A percentile compares a stretch with the other conserved stretches of the same genome.
These are phyloP conservation scores for Postia placenta DNA, from an alignment of 768 basidiomycete species.

Conservation along the genomic window DNA sequence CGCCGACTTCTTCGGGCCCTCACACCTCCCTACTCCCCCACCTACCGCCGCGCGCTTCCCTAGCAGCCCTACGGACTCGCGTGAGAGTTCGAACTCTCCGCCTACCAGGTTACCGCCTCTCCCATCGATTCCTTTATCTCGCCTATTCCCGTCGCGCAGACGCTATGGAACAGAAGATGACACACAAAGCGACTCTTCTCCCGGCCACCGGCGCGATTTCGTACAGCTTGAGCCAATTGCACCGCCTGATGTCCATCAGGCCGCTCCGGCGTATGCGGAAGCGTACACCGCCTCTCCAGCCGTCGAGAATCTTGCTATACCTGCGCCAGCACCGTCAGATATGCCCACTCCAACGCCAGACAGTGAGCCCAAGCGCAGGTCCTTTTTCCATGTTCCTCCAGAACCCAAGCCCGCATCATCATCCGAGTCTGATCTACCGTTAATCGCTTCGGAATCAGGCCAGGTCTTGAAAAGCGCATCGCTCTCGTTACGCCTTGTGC, in stretches of 20 bases:
- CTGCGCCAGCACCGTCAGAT: constrained; percentile 5
- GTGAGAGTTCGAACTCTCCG: constrained; percentile 17
- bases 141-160: constrained; percentile 34
- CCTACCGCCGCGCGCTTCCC: constrained; percentile 20
- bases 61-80: constrained; percentile 14
- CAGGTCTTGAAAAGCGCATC: constrained; percentile 10
- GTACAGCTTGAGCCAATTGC: constrained; percentile 10
- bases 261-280: constrained; percentile 2
- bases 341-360: constrained; percentile 11
- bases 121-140: constrained; percentile 23
- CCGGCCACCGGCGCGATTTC: constrained; percentile 8
- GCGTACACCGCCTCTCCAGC: neutral
- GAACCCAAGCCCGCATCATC: neutral
- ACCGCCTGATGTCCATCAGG: constrained; percentile 3
- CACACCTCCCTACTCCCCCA: constrained; percentile 17
- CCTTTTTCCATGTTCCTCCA: no score
- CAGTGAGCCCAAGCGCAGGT: no score
- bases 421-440: constrained; percentile 1
- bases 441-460: constrained; percentile 3
- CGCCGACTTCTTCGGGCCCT: constrained; percentile 19
- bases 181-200: constrained; percentile 10
- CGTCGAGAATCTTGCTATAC: constrained; percentile 5
- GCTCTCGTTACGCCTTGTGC: constrained; percentile 39
- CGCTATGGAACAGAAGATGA: constrained; percentile 26
- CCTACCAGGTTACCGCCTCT: constrained; percentile 20